Conservation (phyloP, 2,329 filamentous ascomycete genomes). For the Monosporascus sp. region DNA sequence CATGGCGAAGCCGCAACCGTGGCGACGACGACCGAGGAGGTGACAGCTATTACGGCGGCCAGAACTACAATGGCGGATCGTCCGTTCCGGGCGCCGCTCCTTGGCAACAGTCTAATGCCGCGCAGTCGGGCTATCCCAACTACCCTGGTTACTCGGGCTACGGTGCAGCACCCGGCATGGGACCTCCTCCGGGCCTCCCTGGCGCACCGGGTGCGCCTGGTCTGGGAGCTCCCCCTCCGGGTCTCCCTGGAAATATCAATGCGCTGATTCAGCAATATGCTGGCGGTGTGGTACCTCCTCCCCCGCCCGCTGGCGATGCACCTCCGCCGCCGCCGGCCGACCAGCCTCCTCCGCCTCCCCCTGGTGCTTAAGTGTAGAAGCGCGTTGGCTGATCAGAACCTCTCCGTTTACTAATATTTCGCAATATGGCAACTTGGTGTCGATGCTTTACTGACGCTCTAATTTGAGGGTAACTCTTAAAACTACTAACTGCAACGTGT, state of each 20-base stretch:
- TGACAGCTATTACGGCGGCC: slow-evolving; percentile 44
- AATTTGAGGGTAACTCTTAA: not conserved
- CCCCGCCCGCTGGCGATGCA: slow-evolving; percentile 57
- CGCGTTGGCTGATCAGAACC: slow-evolving; percentile 5
- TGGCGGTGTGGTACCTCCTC: slow-evolving; percentile 42
- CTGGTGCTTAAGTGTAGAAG: slow-evolving; percentile 36
- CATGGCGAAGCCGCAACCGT: slow-evolving; percentile 56
- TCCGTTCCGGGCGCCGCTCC: slow-evolving; percentile 40
- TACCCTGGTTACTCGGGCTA: slow-evolving; percentile 45
- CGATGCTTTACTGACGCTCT: not conserved
- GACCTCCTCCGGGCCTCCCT: slow-evolving; percentile 39
- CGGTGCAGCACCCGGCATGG: slow-evolving; percentile 49
- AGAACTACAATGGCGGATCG: slow-evolving; percentile 28
- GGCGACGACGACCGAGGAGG: slow-evolving; percentile 41
- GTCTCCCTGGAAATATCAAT: slow-evolving; percentile 52
- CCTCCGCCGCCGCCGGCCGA: slow-evolving; percentile 57
- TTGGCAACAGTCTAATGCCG: slow-evolving; percentile 56
- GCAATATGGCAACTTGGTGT: not conserved
- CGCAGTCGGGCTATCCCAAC: slow-evolving; percentile 53
- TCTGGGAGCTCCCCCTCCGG: slow-evolving; percentile 46
- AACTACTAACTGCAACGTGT: not conserved
- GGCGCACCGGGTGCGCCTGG: slow-evolving; percentile 40
- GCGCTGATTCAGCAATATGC: slow-evolving; percentile 64
- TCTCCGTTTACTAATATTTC: not conserved
- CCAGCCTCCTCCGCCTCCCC: slow-evolving; percentile 57